A percentile compares a stretch with the other conserved stretches of the same genome.
These are phyloP conservation scores for Annulohypoxylon truncatum DNA, from an alignment of 2,329 filamentous ascomycete species.

Conservation along the genomic window DNA sequence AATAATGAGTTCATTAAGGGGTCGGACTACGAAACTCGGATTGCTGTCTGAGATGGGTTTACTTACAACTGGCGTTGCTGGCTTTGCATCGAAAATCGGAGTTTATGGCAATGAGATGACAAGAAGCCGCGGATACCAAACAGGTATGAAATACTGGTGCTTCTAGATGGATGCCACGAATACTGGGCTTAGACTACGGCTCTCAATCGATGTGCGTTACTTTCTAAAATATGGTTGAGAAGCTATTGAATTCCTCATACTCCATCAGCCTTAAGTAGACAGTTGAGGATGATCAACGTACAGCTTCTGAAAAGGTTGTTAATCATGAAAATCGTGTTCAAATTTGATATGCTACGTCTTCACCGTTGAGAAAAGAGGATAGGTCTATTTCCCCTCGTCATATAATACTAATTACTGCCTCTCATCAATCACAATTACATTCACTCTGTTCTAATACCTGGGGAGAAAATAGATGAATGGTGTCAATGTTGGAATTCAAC, in stretches of 20 bases:
- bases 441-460: too few relatives aligned
- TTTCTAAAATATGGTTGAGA: background rate
- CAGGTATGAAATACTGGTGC: slow-evolving; percentile 21
- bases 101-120: slow-evolving; percentile 37
- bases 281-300: too few relatives aligned
- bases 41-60: slow-evolving; percentile 16
- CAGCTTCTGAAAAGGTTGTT: too few relatives aligned
- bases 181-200: background rate
- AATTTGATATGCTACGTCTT: too few relatives aligned
- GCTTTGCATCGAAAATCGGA: slow-evolving; percentile 36
- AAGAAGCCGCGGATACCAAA: slow-evolving; percentile 35
- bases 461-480: background rate
- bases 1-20: background rate
- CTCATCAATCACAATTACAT: background rate
- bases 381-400: background rate
- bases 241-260: background rate
- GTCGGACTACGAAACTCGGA: background rate
- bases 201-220: background rate
- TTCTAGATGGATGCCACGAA: slow-evolving; percentile 12
- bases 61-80: slow-evolving; percentile 41
- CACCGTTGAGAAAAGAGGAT: background rate
- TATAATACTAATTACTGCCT: background rate
- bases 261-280: background rate
- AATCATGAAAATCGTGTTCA: too few relatives aligned
- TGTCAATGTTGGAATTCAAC: too few relatives aligned